These are phyloP conservation scores for Pelargonium fulgidum DNA, from an alignment of 441 rosid species.

Conservation along the genomic window DNA sequence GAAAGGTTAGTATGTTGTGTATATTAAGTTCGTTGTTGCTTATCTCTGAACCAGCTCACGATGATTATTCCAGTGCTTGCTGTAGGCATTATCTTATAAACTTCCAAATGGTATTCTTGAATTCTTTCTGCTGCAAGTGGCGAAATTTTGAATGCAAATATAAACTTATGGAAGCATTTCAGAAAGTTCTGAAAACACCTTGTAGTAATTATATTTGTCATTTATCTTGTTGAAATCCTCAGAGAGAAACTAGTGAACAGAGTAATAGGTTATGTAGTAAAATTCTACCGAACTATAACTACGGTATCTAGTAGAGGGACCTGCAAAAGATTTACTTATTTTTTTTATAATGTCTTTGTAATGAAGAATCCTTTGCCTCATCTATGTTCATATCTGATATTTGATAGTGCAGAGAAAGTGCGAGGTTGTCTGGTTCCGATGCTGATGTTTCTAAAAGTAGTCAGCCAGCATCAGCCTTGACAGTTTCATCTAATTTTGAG, in stretches of 20 bases:
- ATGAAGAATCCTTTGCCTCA: no score
- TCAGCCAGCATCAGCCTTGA: constrained; percentile 44
- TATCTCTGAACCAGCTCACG: not conserved
- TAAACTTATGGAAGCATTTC: no score
- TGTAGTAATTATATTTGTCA: not conserved
- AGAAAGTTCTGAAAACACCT: not conserved
- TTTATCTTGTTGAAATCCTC: not conserved
- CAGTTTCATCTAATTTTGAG: constrained; percentile 82
- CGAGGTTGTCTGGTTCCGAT: constrained; percentile 44
- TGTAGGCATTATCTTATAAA: not conserved
- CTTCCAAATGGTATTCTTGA: not conserved
- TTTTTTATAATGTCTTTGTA: no score
- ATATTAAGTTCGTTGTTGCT: constrained; percentile 12
- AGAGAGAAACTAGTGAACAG: not conserved
- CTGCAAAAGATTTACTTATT: no score
- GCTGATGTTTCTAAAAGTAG: constrained; percentile 48
- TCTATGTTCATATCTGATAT: not conserved
- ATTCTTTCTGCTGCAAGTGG: not conserved
- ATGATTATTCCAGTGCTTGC: not conserved
- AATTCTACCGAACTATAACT: no score
- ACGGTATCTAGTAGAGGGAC: no score
- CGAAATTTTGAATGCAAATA: not conserved
- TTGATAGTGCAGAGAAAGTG: constrained; percentile 45
- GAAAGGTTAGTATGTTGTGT: constrained; percentile 51
- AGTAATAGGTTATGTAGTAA: not conserved